Evolutionary conservation across 208 protist species (phyloP), one percentile per base, ranked within the genome.

Genomic region (Trypanosoma lewisi): DNA sequence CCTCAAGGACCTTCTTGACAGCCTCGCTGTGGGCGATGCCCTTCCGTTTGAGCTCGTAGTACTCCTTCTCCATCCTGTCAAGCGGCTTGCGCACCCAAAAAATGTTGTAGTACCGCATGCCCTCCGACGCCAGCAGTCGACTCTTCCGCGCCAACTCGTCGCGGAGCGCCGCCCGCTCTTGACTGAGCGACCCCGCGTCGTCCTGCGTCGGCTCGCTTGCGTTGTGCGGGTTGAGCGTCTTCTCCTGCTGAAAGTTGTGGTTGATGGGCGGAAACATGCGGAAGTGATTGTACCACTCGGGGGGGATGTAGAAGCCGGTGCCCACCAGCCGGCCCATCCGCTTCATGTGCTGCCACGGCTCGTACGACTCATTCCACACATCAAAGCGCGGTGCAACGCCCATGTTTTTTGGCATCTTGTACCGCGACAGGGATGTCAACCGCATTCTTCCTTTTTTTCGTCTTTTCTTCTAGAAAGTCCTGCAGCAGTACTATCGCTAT

Each of bases 241-340:
- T 78, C 74, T 96, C 90, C 67, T 96, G 82, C 66, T 83, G 80
- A 56, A 94, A 93, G 79, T 94, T 91, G 75, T 94, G 77, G 57
- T 91, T 83, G 28, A 93, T 89, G 19, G 90, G 90, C 25, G 90
- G 90, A 64, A 96, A 96, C 87, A 96, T 93, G 63, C 90, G 83
- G 55, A 96, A 96, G 82, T 96, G 90, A 39, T 83, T 89, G 80
- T 96, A 96, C 90, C 90, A 96, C 67, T 93, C 87, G 3, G 90
- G 90, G 0, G 90, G 90, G 52, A 96, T 94, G 80, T 96, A 96
- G 72, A 96, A 96, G 54, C 90, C 90, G 23, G 87, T 96, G 66
- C 90, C 90, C 0, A 73, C 90, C 0, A 96, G 72, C 4, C 85
- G 77, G 25, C 83, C 87, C 90, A 96, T 96, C 21, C 85, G 87